Conservation (phyloP, 352 stramenopile species). For the Pythium pyrilobum region DNA sequence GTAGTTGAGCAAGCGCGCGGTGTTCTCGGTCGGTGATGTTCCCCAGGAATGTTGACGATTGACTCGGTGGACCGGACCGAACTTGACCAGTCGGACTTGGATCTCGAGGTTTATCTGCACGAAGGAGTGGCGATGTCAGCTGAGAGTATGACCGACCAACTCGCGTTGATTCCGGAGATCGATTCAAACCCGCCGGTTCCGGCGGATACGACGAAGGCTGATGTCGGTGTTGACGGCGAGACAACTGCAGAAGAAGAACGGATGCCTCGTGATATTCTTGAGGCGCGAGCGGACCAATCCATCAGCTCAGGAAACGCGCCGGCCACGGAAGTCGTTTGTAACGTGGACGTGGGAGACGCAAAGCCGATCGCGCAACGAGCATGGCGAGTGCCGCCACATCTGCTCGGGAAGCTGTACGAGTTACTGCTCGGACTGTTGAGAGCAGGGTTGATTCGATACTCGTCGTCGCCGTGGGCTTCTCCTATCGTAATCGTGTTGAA, state of each 20-base stretch:
- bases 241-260: constrained; percentile 16
- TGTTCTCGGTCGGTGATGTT: neutral
- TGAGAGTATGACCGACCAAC: constrained; percentile 9
- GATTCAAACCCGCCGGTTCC: neutral
- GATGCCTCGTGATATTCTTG: constrained; percentile 7
- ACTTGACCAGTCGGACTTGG: constrained; percentile 1
- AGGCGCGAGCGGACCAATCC: neutral
- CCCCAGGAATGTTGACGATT: neutral
- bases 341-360: constrained; percentile 21
- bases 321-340: constrained; percentile 7
- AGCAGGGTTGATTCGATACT: constrained; percentile 2
- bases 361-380: constrained; percentile 14
- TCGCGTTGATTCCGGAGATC: constrained; percentile 19
- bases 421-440: constrained; percentile 20
- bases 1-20: neutral
- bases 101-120: constrained; percentile 6
- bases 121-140: constrained; percentile 5
- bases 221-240: constrained; percentile 1
- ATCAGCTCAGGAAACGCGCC: constrained; percentile 21
- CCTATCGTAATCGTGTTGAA: constrained; percentile 24
- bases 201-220: constrained; percentile 15
- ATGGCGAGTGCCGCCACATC: constrained; percentile 4
- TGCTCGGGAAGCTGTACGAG: constrained; percentile 13
- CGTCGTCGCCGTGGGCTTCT: constrained; percentile 14
- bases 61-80: neutral